A percentile compares a stretch with the other conserved stretches of the same genome.
These are phyloP conservation scores for Tripterygium wilfordii DNA, from an alignment of 177 flowering plant genomes.

Conservation along the genomic window DNA sequence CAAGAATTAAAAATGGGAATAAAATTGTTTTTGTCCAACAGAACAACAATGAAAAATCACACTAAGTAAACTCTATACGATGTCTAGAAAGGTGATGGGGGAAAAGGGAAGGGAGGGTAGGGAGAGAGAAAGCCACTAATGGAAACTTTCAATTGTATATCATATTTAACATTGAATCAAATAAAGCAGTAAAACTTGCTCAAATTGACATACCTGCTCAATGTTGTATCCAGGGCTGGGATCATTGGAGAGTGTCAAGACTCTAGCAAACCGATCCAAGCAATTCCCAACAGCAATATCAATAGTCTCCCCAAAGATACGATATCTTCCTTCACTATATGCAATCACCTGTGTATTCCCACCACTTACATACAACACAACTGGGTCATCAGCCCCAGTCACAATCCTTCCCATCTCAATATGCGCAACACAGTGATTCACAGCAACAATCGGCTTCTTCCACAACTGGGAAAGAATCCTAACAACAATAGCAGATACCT, in stretches of 20 bases:
- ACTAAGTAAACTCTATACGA: too few relatives aligned
- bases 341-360: slow-evolving; percentile 95
- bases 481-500: slow-evolving; percentile 67
- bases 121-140: too few relatives aligned
- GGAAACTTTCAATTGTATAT: too few relatives aligned
- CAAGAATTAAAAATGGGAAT: too few relatives aligned
- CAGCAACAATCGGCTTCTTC: slow-evolving; percentile 86
- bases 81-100: too few relatives aligned
- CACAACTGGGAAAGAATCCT: slow-evolving; percentile 73
- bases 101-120: too few relatives aligned
- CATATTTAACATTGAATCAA: too few relatives aligned
- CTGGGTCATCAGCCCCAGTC: slow-evolving; percentile 90
- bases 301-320: slow-evolving; percentile 92
- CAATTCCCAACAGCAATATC: slow-evolving; percentile 95
- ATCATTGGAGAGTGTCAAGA: slow-evolving; percentile 74
- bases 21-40: too few relatives aligned
- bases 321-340: slow-evolving; percentile 76
- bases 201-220: slow-evolving; percentile 88
- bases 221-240: slow-evolving; percentile 93
- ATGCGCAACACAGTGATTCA: slow-evolving; percentile 93
- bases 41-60: too few relatives aligned
- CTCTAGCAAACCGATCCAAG: slow-evolving; percentile 87
- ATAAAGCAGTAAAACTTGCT: too few relatives aligned
- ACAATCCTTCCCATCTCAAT: slow-evolving; percentile 93
- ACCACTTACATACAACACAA: slow-evolving; percentile 88